Evolutionary conservation across 2,329 filamentous ascomycete genomes (phyloP).

Genomic region (Aspergillus pseudonomiae): DNA sequence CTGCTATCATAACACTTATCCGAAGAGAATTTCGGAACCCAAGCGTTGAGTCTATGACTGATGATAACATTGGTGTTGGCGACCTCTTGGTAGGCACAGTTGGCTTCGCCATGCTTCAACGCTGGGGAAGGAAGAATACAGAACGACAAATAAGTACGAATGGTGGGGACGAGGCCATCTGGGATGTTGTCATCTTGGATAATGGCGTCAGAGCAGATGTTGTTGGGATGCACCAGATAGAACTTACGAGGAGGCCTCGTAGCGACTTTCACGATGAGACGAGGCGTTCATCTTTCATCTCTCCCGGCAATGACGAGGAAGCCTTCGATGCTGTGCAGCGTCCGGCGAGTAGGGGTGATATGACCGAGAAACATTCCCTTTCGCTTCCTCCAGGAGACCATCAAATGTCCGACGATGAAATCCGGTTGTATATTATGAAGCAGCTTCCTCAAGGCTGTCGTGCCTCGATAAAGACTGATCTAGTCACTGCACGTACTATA

Average conservation of each 20-base stretch:
- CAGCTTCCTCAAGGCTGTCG: slow-evolving; percentile 47
- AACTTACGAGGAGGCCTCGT: slow-evolving; percentile 37
- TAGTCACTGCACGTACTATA: slow-evolving; percentile 49
- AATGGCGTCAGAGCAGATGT: slow-evolving; percentile 51
- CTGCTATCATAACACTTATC: slow-evolving; percentile 51
- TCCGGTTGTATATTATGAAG: slow-evolving; percentile 51
- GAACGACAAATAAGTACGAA: slow-evolving; percentile 43
- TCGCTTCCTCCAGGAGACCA: slow-evolving; percentile 40
- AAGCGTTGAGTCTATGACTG: slow-evolving; percentile 32
- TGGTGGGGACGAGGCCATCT: slow-evolving; percentile 48
- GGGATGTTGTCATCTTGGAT: slow-evolving; percentile 53
- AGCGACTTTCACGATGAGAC: slow-evolving; percentile 50
- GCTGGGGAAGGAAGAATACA: slow-evolving; percentile 50
- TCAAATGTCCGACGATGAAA: slow-evolving; percentile 48
- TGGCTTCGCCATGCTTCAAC: slow-evolving; percentile 50
- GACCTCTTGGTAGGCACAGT: slow-evolving; percentile 49
- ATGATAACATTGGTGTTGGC: slow-evolving; percentile 46
- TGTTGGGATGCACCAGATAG: slow-evolving; percentile 44
- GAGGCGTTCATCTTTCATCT: slow-evolving; percentile 57
- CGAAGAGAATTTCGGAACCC: slow-evolving; percentile 47
- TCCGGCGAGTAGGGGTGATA: slow-evolving; percentile 29
- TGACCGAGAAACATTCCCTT: slow-evolving; percentile 29
- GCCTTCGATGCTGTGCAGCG: slow-evolving; percentile 44
- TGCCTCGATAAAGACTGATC: slow-evolving; percentile 47
- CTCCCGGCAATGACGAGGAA: slow-evolving; percentile 40